These are phyloP conservation scores for Psilocybe cubensis DNA, from an alignment of 768 basidiomycete species.

Conservation along the genomic window DNA sequence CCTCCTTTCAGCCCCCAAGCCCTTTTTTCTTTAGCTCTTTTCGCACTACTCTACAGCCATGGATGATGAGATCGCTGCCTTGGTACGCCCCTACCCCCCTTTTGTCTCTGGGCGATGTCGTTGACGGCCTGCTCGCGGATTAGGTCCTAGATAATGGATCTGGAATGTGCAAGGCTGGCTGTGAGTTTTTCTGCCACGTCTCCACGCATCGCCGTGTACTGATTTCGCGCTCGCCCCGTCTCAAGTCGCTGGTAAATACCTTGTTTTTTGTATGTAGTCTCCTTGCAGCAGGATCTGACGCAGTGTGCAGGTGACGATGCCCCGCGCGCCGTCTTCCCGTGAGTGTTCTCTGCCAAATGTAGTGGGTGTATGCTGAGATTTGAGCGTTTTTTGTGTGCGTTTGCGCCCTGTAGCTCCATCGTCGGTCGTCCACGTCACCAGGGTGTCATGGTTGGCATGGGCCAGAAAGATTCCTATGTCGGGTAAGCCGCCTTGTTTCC, in stretches of 20 bases:
- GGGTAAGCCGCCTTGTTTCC: slow-evolving; percentile 68
- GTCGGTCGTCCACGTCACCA: slow-evolving; percentile 94
- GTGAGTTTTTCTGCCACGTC: slow-evolving; percentile 50
- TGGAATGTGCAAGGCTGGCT: slow-evolving; percentile 99
- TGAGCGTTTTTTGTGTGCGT: not conserved
- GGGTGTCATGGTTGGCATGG: slow-evolving; percentile 98
- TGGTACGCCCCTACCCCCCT: not conserved
- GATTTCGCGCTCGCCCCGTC: slow-evolving; percentile 9
- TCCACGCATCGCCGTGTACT: not conserved
- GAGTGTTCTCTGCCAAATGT: slow-evolving; percentile 45
- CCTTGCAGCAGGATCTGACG: slow-evolving; percentile 17
- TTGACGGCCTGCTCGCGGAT: slow-evolving; percentile 15
- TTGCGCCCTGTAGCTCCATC: slow-evolving; percentile 63
- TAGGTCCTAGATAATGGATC: slow-evolving; percentile 94
- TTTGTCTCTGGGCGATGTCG: not conserved
- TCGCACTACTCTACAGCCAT: not conserved
- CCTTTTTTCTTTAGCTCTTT: not conserved
- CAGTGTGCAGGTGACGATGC: slow-evolving; percentile 77
- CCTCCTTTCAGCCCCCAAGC: not conserved
- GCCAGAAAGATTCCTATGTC: slow-evolving; percentile 95
- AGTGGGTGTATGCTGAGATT: not conserved
- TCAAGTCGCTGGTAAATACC: slow-evolving; percentile 63
- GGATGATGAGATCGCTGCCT: slow-evolving; percentile 2
- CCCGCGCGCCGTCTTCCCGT: slow-evolving; percentile 95
- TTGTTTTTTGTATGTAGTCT: not conserved